Evolutionary conservation across 768 basidiomycete genomes (phyloP).

Genomic region (Phylloporus arenicola): DNA sequence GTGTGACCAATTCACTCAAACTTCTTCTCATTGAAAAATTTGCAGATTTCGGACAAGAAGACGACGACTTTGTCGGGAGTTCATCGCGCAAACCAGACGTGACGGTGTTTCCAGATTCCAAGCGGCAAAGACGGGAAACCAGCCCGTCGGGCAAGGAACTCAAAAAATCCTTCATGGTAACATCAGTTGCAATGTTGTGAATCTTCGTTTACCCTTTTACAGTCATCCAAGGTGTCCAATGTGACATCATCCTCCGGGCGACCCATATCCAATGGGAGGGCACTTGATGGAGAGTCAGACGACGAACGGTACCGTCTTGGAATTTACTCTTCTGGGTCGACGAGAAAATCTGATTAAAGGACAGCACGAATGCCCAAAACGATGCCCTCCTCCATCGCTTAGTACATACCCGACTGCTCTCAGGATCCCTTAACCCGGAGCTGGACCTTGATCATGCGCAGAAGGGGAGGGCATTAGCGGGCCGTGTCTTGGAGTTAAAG

Average conservation of each 20-base stretch:
- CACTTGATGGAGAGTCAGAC: conserved; percentile 39
- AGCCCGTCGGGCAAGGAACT: conserved; percentile 34
- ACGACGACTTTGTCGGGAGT: conserved; percentile 40
- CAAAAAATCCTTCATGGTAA: conserved; percentile 76
- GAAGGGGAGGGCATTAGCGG: conserved; percentile 67
- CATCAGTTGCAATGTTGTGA: not conserved
- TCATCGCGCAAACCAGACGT: conserved; percentile 39
- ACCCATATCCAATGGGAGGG: conserved; percentile 11
- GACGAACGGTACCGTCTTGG: conserved; percentile 45
- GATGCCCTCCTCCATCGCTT: conserved; percentile 74
- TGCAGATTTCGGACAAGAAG: conserved; percentile 39
- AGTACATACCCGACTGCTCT: conserved; percentile 73
- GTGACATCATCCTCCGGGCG: conserved; percentile 32
- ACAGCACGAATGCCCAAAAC: conserved; percentile 69
- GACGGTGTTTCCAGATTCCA: conserved; percentile 50
- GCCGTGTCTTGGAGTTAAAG: conserved; percentile 69
- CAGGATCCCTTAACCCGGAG: conserved; percentile 63
- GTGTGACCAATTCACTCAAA: no score
- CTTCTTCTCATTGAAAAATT: not conserved
- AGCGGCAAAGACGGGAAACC: conserved; percentile 17
- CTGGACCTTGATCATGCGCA: conserved; percentile 60
- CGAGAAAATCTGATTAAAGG: not conserved
- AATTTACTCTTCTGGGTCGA: not conserved
- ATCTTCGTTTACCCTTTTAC: conserved; percentile 2
- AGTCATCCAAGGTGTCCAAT: conserved; percentile 79